These are phyloP conservation scores for Cladophialophora psammophila DNA, from an alignment of 2,329 filamentous ascomycete genomes.

Conservation along the genomic window DNA sequence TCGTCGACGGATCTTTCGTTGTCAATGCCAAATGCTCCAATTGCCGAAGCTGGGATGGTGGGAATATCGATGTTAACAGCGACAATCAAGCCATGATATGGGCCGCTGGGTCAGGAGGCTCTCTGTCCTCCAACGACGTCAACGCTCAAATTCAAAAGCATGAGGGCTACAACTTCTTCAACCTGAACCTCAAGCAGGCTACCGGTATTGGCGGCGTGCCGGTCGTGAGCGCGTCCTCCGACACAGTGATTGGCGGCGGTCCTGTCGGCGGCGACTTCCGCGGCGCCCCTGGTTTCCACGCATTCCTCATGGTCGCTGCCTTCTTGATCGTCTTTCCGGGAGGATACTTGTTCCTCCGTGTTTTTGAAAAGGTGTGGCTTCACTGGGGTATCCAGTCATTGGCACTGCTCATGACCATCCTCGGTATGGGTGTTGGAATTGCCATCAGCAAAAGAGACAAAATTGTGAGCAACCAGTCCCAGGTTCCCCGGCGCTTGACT, in stretches of 20 bases:
- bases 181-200: constrained; percentile 63
- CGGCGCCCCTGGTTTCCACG: constrained; percentile 44
- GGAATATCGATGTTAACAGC: constrained; percentile 60
- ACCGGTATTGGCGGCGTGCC: constrained; percentile 56
- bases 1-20: constrained; percentile 53
- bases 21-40: constrained; percentile 62
- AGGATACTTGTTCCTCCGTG: constrained; percentile 62
- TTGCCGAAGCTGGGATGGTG: constrained; percentile 61
- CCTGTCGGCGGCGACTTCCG: constrained; percentile 17
- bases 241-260: constrained; percentile 50
- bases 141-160: constrained; percentile 61
- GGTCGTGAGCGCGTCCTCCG: constrained; percentile 39
- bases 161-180: constrained; percentile 62
- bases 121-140: constrained; percentile 51
- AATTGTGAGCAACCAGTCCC: constrained; percentile 54
- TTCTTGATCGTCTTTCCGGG: constrained; percentile 65
- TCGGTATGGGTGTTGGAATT: constrained; percentile 63
- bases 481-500: not conserved
- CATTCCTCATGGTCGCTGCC: constrained; percentile 61
- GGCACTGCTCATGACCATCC: constrained; percentile 58
- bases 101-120: constrained; percentile 61
- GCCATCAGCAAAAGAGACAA: constrained; percentile 62
- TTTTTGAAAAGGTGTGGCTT: constrained; percentile 60
- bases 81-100: constrained; percentile 61
- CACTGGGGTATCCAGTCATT: constrained; percentile 63